Base-by-base conservation (phyloP, 2,329 filamentous ascomycete genomes). In the Corynespora cassiicola region DNA sequence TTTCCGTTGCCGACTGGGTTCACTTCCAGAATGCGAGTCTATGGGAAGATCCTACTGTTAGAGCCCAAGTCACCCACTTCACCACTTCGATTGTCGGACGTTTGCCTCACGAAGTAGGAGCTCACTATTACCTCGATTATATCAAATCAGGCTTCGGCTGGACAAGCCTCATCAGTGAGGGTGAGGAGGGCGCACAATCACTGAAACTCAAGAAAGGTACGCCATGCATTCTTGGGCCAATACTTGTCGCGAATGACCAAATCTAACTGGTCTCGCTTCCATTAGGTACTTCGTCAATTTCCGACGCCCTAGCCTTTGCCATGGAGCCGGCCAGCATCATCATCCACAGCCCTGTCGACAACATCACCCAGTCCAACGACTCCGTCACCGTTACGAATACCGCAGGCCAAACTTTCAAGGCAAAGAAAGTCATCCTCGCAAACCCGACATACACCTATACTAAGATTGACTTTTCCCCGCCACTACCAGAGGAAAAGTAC, bases 101-200 rank as follows among this genome's bases (percentile, higher is more conserved):
- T 1, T 75, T 80, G 21, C 71, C 78, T 0, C 42, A 37, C 1
- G 76, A 81, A 9, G 52, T 80, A 4, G 75, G 71, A 6, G 78
- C 79, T 0, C 54, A 78, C 2, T 82, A 66, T 52, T 80, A 83
- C 49, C 65, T 84, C 15, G 69, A 79, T 50, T 81, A 83, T 61
- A 77, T 75, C 67, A 75, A 74, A 47, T 72, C 69, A 8, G 76
- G 76, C 3, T 73, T 73, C 4, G 80, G 81, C 0, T 61, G 82
- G 3, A 41, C 77, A 40, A 65, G 72, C 28, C 78, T 82, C 71
- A 67, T 76, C 0, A 79, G 77, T 1, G 79, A 82, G 49, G 53
- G 65, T 15, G 75, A 77, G 39, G 51, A 71, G 26, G 80, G 80
- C 5, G 80, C 74, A 0, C 77, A 82, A 47, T 71, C 79, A 48